phyloP scores from a whole-genome alignment of 768 basidiomycete genomes.

The Naematelia aurantialba region DNA sequence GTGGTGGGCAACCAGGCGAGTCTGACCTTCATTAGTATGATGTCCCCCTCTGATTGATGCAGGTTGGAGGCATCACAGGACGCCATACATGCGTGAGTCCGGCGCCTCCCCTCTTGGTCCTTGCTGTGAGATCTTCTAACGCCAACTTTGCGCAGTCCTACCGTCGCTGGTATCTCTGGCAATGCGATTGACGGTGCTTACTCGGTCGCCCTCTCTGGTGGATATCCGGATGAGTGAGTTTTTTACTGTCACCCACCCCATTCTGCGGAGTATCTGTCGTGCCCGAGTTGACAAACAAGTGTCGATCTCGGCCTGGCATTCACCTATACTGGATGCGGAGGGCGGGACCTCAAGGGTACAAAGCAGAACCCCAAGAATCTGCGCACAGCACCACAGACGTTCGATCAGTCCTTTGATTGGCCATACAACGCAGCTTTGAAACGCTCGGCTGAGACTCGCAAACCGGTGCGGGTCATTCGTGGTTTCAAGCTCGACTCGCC shows the following conservation, averaged over 20 bases:
- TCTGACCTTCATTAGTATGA: neutral
- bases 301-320: slow-evolving; percentile 40
- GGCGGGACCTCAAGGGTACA: slow-evolving; percentile 81
- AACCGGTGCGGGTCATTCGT: slow-evolving; percentile 80
- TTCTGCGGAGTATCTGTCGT: no score
- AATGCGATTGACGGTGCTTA: slow-evolving; percentile 65
- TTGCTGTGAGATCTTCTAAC: neutral
- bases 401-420: slow-evolving; percentile 75
- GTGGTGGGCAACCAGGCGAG: slow-evolving; percentile 73
- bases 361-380: slow-evolving; percentile 79
- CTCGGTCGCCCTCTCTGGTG: slow-evolving; percentile 82
- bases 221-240: slow-evolving; percentile 44
- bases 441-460: slow-evolving; percentile 72
- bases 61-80: slow-evolving; percentile 67
- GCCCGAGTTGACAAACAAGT: slow-evolving; percentile 11
- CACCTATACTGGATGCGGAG: slow-evolving; percentile 57
- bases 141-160: slow-evolving; percentile 57
- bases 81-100: slow-evolving; percentile 75
- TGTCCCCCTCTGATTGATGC: neutral
- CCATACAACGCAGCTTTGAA: slow-evolving; percentile 66
- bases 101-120: neutral
- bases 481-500: slow-evolving; percentile 71
- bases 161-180: slow-evolving; percentile 75
- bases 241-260: neutral
- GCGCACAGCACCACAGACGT: slow-evolving; percentile 82